phyloP scores from a whole-genome alignment of 805 yeast genomes.

The Saccharomyces mikatae region DNA sequence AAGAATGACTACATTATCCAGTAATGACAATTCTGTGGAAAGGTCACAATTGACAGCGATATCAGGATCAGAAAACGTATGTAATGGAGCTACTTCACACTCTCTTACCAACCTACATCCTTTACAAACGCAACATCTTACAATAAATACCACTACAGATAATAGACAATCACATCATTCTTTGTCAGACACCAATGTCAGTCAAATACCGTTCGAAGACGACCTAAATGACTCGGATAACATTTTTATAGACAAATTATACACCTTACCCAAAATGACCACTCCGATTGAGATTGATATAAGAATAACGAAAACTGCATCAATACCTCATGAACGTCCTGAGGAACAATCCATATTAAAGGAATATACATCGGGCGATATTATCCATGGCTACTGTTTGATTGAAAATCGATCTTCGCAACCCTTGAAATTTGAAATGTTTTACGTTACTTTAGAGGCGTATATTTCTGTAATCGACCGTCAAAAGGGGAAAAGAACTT shows the following conservation, averaged over 20 bases:
- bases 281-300: slow-evolving; percentile 44
- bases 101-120: slow-evolving; percentile 10
- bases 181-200: not conserved
- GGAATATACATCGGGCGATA: slow-evolving; percentile 64
- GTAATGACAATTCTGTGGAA: slow-evolving; percentile 10
- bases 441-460: slow-evolving; percentile 45
- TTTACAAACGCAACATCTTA: slow-evolving; percentile 15
- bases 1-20: slow-evolving; percentile 7
- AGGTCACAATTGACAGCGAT: slow-evolving; percentile 1
- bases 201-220: slow-evolving; percentile 20
- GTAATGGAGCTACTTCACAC: not conserved
- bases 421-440: slow-evolving; percentile 54
- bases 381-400: slow-evolving; percentile 49
- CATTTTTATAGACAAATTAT: slow-evolving; percentile 45
- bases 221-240: slow-evolving; percentile 34
- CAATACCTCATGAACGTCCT: slow-evolving; percentile 37
- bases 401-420: slow-evolving; percentile 40
- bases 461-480: slow-evolving; percentile 28
- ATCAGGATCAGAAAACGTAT: not conserved
- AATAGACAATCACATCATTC: not conserved
- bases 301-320: slow-evolving; percentile 43
- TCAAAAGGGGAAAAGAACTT: slow-evolving; percentile 28
- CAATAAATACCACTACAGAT: slow-evolving; percentile 1
- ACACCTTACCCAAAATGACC: slow-evolving; percentile 37
- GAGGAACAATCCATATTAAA: slow-evolving; percentile 41